Base-by-base conservation (phyloP, 768 basidiomycete genomes). In the Jaapia argillacea region DNA sequence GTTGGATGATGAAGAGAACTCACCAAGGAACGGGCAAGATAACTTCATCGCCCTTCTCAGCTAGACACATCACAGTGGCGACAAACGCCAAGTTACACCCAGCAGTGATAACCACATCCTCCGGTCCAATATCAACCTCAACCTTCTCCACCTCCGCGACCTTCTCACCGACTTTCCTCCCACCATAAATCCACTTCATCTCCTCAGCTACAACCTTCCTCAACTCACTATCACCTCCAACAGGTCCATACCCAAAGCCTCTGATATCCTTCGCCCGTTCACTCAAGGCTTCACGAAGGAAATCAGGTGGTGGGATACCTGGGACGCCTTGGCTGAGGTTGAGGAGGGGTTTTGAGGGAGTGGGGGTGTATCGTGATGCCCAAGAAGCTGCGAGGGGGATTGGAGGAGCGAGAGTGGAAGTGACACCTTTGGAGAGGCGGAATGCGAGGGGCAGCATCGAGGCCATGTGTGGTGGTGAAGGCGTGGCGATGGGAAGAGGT, bases 251-350 rank as follows among this genome's bases (percentile, higher is more conserved):
- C 3, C 75, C 71, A 36, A 73, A 73, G 25, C 64, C 69, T 4
- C 41, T 36, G 0, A 69, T 66, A 33, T 69, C 68, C 5, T 68
- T 59, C 0, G 74, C 59, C 0, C 73, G 67, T 6, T 54, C 53
- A 0, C 63, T 67, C 1, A 89, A 55, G 1, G 74, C 70, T 0
- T 68, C 53, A 25, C 78, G 68, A 6, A 87, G 60, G 1, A 54
- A 40, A 2, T 62, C 54, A 2, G 80, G 74, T 0, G 88, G 87
- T 0, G 79, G 74, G 0, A 63, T 66, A 4, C 80, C 79, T 0
- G 88, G 88, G 0, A 79, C 77, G 31, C 88, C 82, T 59, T 88
- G 85, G 1, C 81, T 79, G 67, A 87, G 77, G 51, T 76, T 71
- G n/a, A 88, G 67, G 2, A 87, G 61, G 0, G 75, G 77, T 6